A percentile compares a stretch with the other conserved stretches of the same genome.
Evolutionary conservation across 2,329 filamentous ascomycete species (phyloP).

Genomic region (Neocatenulostroma microsporum): DNA sequence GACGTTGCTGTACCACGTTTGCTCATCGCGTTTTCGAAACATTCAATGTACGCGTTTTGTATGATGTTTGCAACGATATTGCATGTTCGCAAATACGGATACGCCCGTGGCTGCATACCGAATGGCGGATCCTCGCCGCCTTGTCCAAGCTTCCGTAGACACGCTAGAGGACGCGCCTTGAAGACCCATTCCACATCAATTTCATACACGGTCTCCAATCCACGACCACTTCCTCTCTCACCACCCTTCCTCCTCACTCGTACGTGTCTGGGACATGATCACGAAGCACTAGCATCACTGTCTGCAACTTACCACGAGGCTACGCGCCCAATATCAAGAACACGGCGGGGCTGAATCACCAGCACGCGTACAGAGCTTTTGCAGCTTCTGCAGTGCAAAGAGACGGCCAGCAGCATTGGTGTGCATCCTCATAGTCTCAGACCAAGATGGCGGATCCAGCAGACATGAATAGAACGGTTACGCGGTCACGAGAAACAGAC

Average conservation of each 20-base stretch:
- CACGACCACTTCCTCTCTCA: neutral
- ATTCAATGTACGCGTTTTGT: no score
- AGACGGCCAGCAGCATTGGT: conserved; percentile 8
- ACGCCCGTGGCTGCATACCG: neutral
- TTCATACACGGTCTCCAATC: neutral
- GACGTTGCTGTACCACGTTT: no score
- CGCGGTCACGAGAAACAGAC: conserved; percentile 14
- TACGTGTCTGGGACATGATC: conserved; percentile 7
- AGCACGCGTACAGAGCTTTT: conserved; percentile 2
- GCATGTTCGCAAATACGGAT: no score
- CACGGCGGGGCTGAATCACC: neutral
- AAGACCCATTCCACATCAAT: neutral
- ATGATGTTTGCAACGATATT: no score
- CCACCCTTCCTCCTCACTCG: neutral
- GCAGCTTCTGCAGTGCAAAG: conserved; percentile 8
- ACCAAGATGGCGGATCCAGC: conserved; percentile 19
- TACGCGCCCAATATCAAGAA: conserved; percentile 6
- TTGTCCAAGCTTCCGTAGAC: neutral
- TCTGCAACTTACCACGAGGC: neutral
- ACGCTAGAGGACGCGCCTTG: neutral
- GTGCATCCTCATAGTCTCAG: conserved; percentile 18
- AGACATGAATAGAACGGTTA: conserved; percentile 7
- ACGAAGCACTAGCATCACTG: conserved; percentile 5
- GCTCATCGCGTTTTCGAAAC: no score
- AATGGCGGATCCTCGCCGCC: neutral